Evolutionary conservation across 2,329 filamentous ascomycete species (phyloP).

Genomic region (Colletotrichum sp.): DNA sequence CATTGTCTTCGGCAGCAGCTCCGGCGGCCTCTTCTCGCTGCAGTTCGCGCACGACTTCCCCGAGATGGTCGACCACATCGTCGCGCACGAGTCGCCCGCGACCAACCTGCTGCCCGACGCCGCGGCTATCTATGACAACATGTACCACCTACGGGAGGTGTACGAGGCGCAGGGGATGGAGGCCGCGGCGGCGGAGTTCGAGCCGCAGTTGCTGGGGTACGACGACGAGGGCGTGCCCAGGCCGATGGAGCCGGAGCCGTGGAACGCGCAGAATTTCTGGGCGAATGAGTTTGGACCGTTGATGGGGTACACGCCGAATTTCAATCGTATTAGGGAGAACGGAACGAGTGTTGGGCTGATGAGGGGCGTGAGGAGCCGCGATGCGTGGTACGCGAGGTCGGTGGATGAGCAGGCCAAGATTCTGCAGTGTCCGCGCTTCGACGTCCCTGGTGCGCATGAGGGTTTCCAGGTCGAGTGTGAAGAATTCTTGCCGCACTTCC

Average conservation of each 20-base stretch:
- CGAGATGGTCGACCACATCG: constrained; percentile 29
- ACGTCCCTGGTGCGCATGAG: constrained; percentile 34
- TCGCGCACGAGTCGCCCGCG: constrained; percentile 34
- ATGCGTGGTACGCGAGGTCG: constrained; percentile 32
- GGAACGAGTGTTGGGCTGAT: constrained; percentile 31
- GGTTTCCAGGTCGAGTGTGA: constrained; percentile 33
- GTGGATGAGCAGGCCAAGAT: constrained; percentile 31
- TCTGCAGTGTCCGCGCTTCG: constrained; percentile 26
- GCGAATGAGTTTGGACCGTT: constrained; percentile 29
- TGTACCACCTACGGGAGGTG: constrained; percentile 24
- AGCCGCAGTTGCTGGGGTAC: constrained; percentile 26
- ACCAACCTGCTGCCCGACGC: constrained; percentile 29
- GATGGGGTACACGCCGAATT: constrained; percentile 26
- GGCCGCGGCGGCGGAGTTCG: constrained; percentile 22
- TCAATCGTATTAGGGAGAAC: constrained; percentile 28
- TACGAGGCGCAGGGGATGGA: constrained; percentile 25
- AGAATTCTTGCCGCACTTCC: constrained; percentile 28
- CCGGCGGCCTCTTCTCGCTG: constrained; percentile 31
- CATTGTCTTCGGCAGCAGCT: constrained; percentile 33
- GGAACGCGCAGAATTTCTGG: constrained; percentile 32
- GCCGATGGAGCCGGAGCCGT: constrained; percentile 20
- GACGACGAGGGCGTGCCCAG: constrained; percentile 28
- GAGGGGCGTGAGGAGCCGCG: constrained; percentile 26
- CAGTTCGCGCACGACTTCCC: constrained; percentile 35
- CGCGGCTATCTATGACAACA: constrained; percentile 25